phyloP scores from a whole-genome alignment of 2,329 filamentous ascomycete genomes.

The Trichoderma semiorbis region DNA sequence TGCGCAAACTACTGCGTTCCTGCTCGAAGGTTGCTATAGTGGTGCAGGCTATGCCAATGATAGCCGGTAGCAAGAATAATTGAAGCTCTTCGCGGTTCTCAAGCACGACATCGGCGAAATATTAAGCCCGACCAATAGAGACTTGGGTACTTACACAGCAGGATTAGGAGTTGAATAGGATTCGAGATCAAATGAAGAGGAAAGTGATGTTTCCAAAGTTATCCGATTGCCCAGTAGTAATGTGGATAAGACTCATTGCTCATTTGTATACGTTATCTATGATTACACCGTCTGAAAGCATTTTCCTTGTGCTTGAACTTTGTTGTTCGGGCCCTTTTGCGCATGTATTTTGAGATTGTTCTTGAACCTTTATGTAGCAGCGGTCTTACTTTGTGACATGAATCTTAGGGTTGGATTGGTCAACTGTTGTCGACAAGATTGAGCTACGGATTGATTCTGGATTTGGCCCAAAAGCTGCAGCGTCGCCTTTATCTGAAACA shows the following conservation, averaged over 20 bases:
- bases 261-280: not conserved
- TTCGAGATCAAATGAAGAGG: not conserved
- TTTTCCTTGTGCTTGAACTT: no score
- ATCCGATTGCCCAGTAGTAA: not conserved
- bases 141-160: not conserved
- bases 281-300: not conserved
- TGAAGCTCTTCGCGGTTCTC: not conserved
- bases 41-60: not conserved
- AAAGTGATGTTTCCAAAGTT: not conserved
- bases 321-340: no score
- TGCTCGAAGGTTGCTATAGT: not conserved
- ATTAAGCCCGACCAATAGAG: not conserved
- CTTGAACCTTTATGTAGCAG: no score
- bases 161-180: no score
- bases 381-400: no score
- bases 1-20: not conserved
- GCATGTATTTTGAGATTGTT: no score
- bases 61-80: not conserved
- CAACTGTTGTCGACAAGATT: no score
- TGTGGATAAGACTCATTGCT: not conserved
- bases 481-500: no score
- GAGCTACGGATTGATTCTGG: no score
- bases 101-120: not conserved
- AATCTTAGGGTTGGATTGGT: no score
- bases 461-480: no score